Conservation (phyloP, 2,329 filamentous ascomycete species). For the Raffaelea albimanens region DNA sequence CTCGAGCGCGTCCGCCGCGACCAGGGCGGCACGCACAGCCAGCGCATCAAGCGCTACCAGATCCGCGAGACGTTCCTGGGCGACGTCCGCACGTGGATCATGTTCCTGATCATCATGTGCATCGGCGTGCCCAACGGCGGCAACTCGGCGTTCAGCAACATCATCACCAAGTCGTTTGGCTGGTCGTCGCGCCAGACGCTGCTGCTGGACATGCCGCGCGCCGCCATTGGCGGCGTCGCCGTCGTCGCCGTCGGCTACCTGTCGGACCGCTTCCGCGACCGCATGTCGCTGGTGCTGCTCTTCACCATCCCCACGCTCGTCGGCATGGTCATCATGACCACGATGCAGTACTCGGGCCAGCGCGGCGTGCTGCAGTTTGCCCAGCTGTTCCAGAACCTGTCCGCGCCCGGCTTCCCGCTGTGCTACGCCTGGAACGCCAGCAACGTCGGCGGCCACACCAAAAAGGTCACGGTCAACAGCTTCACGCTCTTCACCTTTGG, state of each 20-base stretch:
- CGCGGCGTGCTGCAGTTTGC: constrained; percentile 12
- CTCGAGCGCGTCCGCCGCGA: constrained; percentile 16
- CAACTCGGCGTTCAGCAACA: constrained; percentile 49
- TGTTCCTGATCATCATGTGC: constrained; percentile 12
- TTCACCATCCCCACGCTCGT: constrained; percentile 16
- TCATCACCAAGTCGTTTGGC: constrained; percentile 44
- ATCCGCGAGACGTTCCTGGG: constrained; percentile 9
- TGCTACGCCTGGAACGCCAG: constrained; percentile 11
- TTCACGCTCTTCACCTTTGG: constrained; percentile 14
- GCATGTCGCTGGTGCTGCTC: constrained; percentile 10
- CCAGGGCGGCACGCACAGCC: constrained; percentile 10
- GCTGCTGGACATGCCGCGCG: constrained; percentile 16
- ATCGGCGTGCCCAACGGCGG: constrained; percentile 15
- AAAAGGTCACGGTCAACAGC: constrained; percentile 9
- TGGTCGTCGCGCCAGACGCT: constrained; percentile 35
- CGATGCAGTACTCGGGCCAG: constrained; percentile 24
- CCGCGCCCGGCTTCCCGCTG: constrained; percentile 12
- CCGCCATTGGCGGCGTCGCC: constrained; percentile 16
- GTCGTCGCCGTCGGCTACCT: constrained; percentile 15
- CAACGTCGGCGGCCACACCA: constrained; percentile 8
- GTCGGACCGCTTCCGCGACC: constrained; percentile 13
- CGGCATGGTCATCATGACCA: constrained; percentile 38
- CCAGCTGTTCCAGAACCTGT: constrained; percentile 16
- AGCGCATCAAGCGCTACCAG: constrained; percentile 8
- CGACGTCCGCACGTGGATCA: constrained; percentile 15